A percentile compares a stretch with the other conserved stretches of the same genome.
These are phyloP conservation scores for Sporothrix euskadiensis DNA, from an alignment of 2,329 filamentous ascomycete species.

Conservation along the genomic window DNA sequence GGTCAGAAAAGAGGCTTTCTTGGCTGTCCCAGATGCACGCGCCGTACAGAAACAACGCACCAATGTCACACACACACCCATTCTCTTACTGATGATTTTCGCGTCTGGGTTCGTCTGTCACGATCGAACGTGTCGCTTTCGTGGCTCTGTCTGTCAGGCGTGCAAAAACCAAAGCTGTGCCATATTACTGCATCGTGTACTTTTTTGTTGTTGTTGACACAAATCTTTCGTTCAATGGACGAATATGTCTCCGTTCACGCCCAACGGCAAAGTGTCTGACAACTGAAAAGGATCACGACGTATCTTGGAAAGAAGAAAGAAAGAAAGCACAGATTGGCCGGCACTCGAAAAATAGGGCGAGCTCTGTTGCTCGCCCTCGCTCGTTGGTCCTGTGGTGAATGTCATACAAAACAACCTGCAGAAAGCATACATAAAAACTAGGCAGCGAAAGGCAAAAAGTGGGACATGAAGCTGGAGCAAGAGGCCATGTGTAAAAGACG, in stretches of 20 bases:
- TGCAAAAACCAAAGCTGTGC: background rate
- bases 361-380: background rate
- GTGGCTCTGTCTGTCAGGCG: background rate
- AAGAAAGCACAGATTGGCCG: background rate
- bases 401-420: background rate
- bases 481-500: background rate
- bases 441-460: background rate
- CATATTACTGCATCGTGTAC: background rate
- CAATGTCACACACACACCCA: background rate
- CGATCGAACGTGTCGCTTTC: background rate
- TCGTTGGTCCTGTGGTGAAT: background rate
- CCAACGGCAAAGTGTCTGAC: background rate
- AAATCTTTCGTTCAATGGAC: background rate
- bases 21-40: background rate
- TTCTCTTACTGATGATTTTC: background rate
- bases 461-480: background rate
- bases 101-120: background rate
- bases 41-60: background rate
- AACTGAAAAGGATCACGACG: background rate
- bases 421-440: background rate
- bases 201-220: background rate
- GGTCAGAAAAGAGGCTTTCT: too few relatives aligned
- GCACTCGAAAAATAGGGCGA: background rate
- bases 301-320: background rate
- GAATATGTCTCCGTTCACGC: background rate